Conservation (phyloP, 2,329 filamentous ascomycete species). For the Geosmithia putterillii region DNA sequence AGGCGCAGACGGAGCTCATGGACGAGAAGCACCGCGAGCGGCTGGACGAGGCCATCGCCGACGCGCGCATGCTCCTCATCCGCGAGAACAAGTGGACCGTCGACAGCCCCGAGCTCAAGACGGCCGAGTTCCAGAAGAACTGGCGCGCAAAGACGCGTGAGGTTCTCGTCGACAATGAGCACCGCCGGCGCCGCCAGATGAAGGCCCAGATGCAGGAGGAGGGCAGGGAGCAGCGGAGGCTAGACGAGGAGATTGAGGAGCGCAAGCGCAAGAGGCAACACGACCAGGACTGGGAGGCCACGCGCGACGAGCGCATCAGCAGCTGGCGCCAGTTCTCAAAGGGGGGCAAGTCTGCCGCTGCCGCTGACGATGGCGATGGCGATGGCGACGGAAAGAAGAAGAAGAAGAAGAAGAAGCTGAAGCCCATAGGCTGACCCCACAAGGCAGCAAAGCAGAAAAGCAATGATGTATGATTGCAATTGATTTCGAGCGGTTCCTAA, state of each 20-base stretch:
- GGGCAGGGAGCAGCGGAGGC: conserved; percentile 73
- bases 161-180: conserved; percentile 88
- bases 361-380: neutral
- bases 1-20: conserved; percentile 81
- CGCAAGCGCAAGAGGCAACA: conserved; percentile 81
- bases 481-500: neutral
- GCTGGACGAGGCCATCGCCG: conserved; percentile 89
- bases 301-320: conserved; percentile 77
- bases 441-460: neutral
- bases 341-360: conserved; percentile 27
- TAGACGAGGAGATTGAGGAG: conserved; percentile 72
- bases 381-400: conserved; percentile 29
- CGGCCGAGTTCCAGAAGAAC: conserved; percentile 66
- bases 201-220: conserved; percentile 97
- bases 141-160: conserved; percentile 86
- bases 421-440: conserved; percentile 43
- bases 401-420: conserved; percentile 62
- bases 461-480: neutral
- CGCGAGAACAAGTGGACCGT: conserved; percentile 88
- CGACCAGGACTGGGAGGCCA: conserved; percentile 91
- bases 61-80: conserved; percentile 89
- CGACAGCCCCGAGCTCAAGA: conserved; percentile 77
- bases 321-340: conserved; percentile 93
- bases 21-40: conserved; percentile 83
- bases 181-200: conserved; percentile 68